Evolutionary conservation across 2,329 filamentous ascomycete species (phyloP).

Genomic region (Nannizzia gypsea): DNA sequence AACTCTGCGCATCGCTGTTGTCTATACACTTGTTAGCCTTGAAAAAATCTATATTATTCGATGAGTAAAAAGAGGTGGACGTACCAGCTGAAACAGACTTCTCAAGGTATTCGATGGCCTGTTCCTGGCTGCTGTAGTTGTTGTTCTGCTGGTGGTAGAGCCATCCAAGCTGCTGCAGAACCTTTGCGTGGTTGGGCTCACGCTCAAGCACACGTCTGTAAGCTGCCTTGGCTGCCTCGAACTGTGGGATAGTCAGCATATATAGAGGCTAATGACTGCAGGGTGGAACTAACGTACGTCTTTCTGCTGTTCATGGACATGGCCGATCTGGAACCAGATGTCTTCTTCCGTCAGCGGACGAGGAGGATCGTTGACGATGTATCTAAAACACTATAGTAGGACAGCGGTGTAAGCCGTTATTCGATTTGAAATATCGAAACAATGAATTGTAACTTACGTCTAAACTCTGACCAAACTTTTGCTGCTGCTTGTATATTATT

Average conservation of each 20-base stretch:
- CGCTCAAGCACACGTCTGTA: slow-evolving; percentile 89
- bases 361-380: slow-evolving; percentile 87
- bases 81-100: slow-evolving; percentile 87
- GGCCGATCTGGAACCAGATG: slow-evolving; percentile 99
- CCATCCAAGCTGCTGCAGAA: slow-evolving; percentile 95
- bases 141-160: slow-evolving; percentile 92
- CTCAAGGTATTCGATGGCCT: slow-evolving; percentile 92
- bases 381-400: slow-evolving; percentile 77
- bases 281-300: slow-evolving; percentile 54
- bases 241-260: slow-evolving; percentile 44
- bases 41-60: background rate
- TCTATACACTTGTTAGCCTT: slow-evolving; percentile 43
- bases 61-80: slow-evolving; percentile 24
- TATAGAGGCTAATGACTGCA: background rate
- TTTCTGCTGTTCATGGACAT: slow-evolving; percentile 98
- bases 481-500: slow-evolving; percentile 99
- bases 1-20: slow-evolving; percentile 90
- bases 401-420: slow-evolving; percentile 8
- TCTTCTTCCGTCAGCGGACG: slow-evolving; percentile 90
- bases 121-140: slow-evolving; percentile 82
- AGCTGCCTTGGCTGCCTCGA: slow-evolving; percentile 81
- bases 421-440: background rate
- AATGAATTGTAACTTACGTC: slow-evolving; percentile 51
- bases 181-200: slow-evolving; percentile 93
- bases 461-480: slow-evolving; percentile 82